These are phyloP conservation scores for Pulveroboletus sp. DNA, from an alignment of 768 basidiomycete species.

Conservation along the genomic window DNA sequence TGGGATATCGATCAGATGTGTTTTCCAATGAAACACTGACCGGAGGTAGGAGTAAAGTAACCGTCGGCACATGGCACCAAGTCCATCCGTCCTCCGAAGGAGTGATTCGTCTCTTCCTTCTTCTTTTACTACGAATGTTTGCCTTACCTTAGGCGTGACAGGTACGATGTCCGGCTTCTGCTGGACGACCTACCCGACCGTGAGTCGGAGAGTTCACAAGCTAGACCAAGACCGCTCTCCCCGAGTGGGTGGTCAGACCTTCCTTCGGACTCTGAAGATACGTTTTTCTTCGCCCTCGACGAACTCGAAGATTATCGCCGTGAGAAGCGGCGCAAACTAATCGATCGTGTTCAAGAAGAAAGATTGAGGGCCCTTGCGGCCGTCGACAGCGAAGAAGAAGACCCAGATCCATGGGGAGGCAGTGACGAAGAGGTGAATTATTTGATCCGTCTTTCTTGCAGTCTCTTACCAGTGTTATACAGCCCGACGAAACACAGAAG, in stretches of 20 bases:
- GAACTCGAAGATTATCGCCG: slow-evolving; percentile 64
- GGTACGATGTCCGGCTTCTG: slow-evolving; percentile 78
- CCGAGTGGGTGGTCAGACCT: slow-evolving; percentile 78
- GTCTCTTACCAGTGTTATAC: slow-evolving; percentile 3
- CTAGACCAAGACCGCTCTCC: slow-evolving; percentile 34
- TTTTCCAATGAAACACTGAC: neutral
- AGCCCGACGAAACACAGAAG: slow-evolving; percentile 58
- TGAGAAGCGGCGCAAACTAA: slow-evolving; percentile 59
- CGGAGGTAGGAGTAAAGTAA: slow-evolving; percentile 10
- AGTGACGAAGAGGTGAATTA: slow-evolving; percentile 64
- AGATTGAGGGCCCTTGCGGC: slow-evolving; percentile 55
- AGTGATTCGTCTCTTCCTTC: slow-evolving; percentile 18
- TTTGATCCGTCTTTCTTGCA: neutral
- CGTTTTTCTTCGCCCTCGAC: slow-evolving; percentile 66
- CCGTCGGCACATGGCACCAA: slow-evolving; percentile 2
- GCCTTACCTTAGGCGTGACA: slow-evolving; percentile 32
- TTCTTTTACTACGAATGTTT: slow-evolving; percentile 6
- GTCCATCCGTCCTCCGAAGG: neutral
- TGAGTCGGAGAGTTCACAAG: neutral
- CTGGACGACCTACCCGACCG: slow-evolving; percentile 45
- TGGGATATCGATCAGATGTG: slow-evolving; percentile 6
- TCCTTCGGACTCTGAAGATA: slow-evolving; percentile 82
- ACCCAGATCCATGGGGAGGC: slow-evolving; percentile 56
- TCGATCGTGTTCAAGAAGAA: slow-evolving; percentile 58
- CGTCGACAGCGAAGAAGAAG: slow-evolving; percentile 37